Conservation (phyloP, 2,329 filamentous ascomycete species). For the Elsinoe fawcettii region DNA sequence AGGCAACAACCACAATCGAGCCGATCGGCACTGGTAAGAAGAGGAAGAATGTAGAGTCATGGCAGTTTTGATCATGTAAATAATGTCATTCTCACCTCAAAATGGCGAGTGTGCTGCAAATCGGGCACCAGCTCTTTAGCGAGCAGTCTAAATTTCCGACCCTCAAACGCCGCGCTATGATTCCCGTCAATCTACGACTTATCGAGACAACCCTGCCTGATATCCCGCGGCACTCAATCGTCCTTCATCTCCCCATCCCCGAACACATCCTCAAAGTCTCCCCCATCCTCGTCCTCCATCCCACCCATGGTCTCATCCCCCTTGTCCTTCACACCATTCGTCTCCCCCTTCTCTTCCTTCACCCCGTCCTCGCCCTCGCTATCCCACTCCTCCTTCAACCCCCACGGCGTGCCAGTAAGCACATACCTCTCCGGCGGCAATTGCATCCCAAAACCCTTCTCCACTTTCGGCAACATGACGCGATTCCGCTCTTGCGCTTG, state of each 20-base stretch:
- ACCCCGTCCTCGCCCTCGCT: conserved; percentile 43
- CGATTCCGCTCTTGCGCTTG: conserved; percentile 65
- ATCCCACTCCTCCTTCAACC: conserved; percentile 51
- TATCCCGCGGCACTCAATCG: conserved; percentile 26
- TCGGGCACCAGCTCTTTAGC: neutral
- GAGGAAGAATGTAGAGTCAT: too few relatives aligned
- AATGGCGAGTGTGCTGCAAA: neutral
- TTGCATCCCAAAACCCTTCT: conserved; percentile 50
- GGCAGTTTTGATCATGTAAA: neutral
- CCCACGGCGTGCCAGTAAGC: conserved; percentile 50
- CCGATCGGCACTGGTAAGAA: too few relatives aligned
- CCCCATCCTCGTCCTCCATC: conserved; percentile 40
- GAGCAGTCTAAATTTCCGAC: neutral
- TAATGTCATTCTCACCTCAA: neutral
- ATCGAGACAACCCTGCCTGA: neutral
- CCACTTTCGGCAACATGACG: conserved; percentile 52
- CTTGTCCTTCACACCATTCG: conserved; percentile 26
- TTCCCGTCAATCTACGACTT: neutral
- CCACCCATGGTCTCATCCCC: conserved; percentile 21
- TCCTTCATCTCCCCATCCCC: conserved; percentile 30
- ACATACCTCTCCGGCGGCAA: conserved; percentile 57
- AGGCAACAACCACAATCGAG: too few relatives aligned
- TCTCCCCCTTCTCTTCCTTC: conserved; percentile 46
- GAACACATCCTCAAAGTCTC: conserved; percentile 24
- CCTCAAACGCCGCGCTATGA: conserved; percentile 15